These are phyloP conservation scores for Cairneyella variabilis DNA, from an alignment of 495 filamentous ascomycete species.

Conservation along the genomic window DNA sequence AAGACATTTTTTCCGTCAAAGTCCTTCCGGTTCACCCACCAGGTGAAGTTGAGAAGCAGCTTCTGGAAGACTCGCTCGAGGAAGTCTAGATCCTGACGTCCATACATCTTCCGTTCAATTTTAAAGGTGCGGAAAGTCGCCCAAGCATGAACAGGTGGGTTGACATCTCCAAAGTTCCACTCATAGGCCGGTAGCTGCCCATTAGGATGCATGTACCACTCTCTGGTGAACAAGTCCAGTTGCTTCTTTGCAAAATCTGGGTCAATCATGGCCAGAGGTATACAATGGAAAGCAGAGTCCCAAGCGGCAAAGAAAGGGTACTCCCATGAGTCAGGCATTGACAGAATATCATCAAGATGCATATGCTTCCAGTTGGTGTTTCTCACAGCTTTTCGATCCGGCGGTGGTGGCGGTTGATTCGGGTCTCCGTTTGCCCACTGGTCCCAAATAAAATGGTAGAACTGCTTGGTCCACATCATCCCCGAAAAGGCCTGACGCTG, in stretches of 20 bases:
- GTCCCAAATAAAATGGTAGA: conserved; percentile 95
- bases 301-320: conserved; percentile 98
- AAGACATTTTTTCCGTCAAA: conserved; percentile 92
- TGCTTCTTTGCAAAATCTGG: conserved; percentile 98
- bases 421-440: conserved; percentile 88
- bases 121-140: conserved; percentile 93
- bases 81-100: conserved; percentile 90
- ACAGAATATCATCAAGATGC: conserved; percentile 88
- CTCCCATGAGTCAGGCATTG: conserved; percentile 98
- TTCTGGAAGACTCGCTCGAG: conserved; percentile 97
- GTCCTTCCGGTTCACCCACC: conserved; percentile 98
- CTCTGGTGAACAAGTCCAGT: conserved; percentile 87
- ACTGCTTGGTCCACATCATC: conserved; percentile 98
- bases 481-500: conserved; percentile 91
- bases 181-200: conserved; percentile 88
- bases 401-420: conserved; percentile 72
- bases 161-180: conserved; percentile 98
- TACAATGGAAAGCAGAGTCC: conserved; percentile 96
- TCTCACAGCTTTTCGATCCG: conserved; percentile 72
- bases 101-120: conserved; percentile 96
- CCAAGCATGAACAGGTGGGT: conserved; percentile 96
- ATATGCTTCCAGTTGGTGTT: conserved; percentile 92
- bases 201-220: conserved; percentile 99
- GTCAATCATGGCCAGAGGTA: conserved; percentile 93
- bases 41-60: conserved; percentile 91